Conservation (phyloP, 1,284 basidiomycete genomes). For the Laetiporus sulphureus region DNA sequence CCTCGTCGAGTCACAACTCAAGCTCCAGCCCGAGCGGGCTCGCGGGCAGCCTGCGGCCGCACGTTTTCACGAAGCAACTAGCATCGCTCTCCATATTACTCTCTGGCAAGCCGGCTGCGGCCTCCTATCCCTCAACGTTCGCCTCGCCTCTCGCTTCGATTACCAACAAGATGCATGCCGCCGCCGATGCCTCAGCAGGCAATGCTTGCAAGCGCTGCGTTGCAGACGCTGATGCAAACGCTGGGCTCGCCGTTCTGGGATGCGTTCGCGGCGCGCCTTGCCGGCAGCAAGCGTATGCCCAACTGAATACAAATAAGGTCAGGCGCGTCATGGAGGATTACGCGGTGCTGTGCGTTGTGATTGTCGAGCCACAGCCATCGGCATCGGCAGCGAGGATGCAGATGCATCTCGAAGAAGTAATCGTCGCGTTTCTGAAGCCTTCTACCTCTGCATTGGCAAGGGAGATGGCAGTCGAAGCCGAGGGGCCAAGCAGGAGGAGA, state of each 20-base stretch:
- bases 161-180: slow-evolving; percentile 15
- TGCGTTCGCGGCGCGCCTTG: slow-evolving; percentile 54
- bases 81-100: slow-evolving; percentile 35
- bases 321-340: slow-evolving; percentile 69
- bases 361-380: slow-evolving; percentile 53
- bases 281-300: slow-evolving; percentile 18
- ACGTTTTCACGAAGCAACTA: slow-evolving; percentile 38
- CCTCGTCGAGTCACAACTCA: too few relatives aligned
- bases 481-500: too few relatives aligned
- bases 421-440: too few relatives aligned
- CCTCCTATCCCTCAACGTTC: slow-evolving; percentile 28
- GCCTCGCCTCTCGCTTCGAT: slow-evolving; percentile 17
- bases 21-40: slow-evolving; percentile 35
- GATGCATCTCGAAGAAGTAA: too few relatives aligned
- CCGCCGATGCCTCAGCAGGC: slow-evolving; percentile 34
- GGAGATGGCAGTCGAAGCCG: too few relatives aligned
- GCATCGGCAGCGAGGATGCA: too few relatives aligned
- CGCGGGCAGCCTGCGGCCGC: slow-evolving; percentile 46
- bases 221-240: slow-evolving; percentile 60
- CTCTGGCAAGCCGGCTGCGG: slow-evolving; percentile 37
- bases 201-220: slow-evolving; percentile 59
- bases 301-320: slow-evolving; percentile 72
- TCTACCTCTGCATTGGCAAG: too few relatives aligned
- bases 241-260: slow-evolving; percentile 76
- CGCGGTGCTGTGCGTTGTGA: slow-evolving; percentile 68